Evolutionary conservation across 2,329 filamentous ascomycete genomes (phyloP).

Genomic region (Trichoderma endophyticum): DNA sequence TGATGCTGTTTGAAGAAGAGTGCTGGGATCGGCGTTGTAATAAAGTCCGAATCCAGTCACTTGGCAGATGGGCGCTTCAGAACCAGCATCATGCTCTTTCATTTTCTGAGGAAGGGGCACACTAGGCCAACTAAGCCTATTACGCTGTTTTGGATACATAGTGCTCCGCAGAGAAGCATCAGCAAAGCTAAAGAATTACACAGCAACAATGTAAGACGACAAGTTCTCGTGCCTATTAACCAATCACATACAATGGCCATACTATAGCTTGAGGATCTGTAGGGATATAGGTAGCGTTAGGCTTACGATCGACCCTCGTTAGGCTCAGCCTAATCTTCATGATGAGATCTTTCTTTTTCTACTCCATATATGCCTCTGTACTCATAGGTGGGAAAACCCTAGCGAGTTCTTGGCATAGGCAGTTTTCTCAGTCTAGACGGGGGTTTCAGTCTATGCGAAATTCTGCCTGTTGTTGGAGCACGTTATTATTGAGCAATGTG

Average conservation of each 20-base stretch:
- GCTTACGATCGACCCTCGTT: not conserved
- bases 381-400: not conserved
- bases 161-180: not conserved
- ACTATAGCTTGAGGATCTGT: not conserved
- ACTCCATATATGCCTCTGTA: not conserved
- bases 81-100: not conserved
- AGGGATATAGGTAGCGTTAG: not conserved
- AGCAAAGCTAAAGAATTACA: not conserved
- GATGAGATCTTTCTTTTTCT: not conserved
- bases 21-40: not conserved
- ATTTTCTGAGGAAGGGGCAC: not conserved
- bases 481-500: not conserved
- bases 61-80: not conserved
- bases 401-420: not conserved
- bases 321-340: not conserved
- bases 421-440: not conserved
- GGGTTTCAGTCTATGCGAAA: not conserved
- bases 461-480: not conserved
- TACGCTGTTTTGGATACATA: not conserved
- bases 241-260: not conserved
- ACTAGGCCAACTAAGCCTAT: not conserved
- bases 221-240: not conserved
- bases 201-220: not conserved
- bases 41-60: too few species aligned
- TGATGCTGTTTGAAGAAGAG: not conserved